These are phyloP conservation scores for Phaeosphaeria sp. DNA, from an alignment of 2,329 filamentous ascomycete species.

Conservation along the genomic window DNA sequence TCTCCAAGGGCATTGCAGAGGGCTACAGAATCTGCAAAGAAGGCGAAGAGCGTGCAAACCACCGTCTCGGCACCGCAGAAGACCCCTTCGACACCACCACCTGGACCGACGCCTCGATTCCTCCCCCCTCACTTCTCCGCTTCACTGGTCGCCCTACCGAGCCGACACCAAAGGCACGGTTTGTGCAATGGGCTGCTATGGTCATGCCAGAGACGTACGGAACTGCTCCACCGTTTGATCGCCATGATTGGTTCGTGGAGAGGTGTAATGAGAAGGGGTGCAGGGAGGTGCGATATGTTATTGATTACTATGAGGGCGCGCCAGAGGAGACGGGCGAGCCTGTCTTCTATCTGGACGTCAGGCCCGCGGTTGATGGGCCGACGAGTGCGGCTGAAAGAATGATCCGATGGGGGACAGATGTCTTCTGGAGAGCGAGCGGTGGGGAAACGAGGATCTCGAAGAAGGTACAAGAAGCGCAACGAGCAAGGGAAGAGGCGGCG, in stretches of 20 bases:
- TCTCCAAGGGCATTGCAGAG: constrained; percentile 72
- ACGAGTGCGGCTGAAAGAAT: constrained; percentile 80
- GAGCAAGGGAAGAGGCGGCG: constrained; percentile 34
- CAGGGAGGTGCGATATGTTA: constrained; percentile 89
- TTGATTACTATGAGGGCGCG: constrained; percentile 91
- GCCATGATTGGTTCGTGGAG: constrained; percentile 95
- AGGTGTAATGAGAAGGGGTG: constrained; percentile 70
- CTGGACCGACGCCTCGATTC: constrained; percentile 43
- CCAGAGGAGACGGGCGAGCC: constrained; percentile 86
- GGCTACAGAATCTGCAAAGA: constrained; percentile 77
- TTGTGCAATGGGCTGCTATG: constrained; percentile 80
- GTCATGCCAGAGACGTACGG: constrained; percentile 80
- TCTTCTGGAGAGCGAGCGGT: constrained; percentile 90
- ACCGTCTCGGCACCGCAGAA: constrained; percentile 53
- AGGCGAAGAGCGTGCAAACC: constrained; percentile 72
- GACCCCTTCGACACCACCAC: constrained; percentile 42
- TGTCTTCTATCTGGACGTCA: constrained; percentile 93
- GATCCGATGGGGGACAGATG: constrained; percentile 88
- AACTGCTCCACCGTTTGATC: constrained; percentile 87
- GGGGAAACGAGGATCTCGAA: constrained; percentile 64
- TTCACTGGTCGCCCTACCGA: constrained; percentile 92
- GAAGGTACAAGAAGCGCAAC: constrained; percentile 39
- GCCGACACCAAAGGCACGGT: constrained; percentile 86
- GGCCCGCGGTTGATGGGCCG: constrained; percentile 84
- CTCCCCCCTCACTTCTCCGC: constrained; percentile 75